Evolutionary conservation across 2,329 filamentous ascomycete genomes (phyloP).

Genomic region (Coleophoma cylindrospora): DNA sequence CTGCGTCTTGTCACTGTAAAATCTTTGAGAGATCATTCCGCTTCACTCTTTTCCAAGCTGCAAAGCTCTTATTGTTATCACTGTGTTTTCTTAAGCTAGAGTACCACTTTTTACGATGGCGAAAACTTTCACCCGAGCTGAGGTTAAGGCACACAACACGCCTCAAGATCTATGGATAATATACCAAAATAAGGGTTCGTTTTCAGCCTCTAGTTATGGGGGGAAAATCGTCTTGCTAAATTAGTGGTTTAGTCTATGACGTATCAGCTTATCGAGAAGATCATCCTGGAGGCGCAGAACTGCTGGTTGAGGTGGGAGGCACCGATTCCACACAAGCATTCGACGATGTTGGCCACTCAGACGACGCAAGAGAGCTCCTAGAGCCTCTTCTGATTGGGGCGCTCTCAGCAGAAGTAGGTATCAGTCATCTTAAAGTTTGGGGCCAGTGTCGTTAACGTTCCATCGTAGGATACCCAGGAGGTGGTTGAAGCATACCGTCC

Average conservation of each 20-base stretch:
- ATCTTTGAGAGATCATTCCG: too few relatives aligned
- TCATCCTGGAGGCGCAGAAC: constrained; percentile 70
- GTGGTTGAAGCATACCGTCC: constrained; percentile 2
- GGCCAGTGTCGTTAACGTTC: neutral
- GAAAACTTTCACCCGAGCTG: constrained; percentile 20
- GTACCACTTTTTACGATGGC: constrained; percentile 1
- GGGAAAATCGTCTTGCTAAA: neutral
- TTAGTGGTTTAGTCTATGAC: constrained; percentile 44
- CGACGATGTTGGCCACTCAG: constrained; percentile 77
- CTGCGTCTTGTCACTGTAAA: neutral
- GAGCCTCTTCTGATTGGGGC: constrained; percentile 49
- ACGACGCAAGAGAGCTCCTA: constrained; percentile 37
- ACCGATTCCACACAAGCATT: constrained; percentile 76
- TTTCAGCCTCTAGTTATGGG: neutral
- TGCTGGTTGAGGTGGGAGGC: constrained; percentile 72
- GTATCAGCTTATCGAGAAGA: constrained; percentile 52
- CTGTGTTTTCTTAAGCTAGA: neutral
- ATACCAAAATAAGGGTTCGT: constrained; percentile 47
- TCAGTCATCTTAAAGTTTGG: neutral
- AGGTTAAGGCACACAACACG: constrained; percentile 44
- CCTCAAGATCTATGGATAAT: constrained; percentile 46
- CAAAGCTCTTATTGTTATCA: too few relatives aligned
- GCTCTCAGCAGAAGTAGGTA: constrained; percentile 49
- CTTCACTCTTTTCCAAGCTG: too few relatives aligned
- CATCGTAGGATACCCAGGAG: constrained; percentile 1